Evolutionary conservation across 2,329 filamentous ascomycete genomes (phyloP), one percentile per base, ranked within the genome.

Genomic region (Ophiostoma fasciatum): DNA sequence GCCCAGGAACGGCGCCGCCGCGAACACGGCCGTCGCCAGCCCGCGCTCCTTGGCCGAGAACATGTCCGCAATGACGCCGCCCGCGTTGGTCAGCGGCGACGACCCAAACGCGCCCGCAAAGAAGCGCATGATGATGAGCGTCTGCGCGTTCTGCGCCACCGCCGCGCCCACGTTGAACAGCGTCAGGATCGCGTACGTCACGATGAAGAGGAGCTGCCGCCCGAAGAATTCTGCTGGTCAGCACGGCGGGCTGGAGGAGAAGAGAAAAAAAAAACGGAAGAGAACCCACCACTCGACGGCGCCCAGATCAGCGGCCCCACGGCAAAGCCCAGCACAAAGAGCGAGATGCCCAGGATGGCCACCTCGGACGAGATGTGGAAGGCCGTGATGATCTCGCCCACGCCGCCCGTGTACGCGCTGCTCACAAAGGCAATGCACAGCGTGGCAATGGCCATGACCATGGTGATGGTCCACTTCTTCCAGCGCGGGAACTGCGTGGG

Each of bases 351-450:
- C 2, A 79, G 60, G 18, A 71, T 74, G 27, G 64, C 66, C 7
- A 77, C 54, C 45, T 71, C 68, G 1, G 46, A 46, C 1, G 56
- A 58, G 20, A 71, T 61, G 11, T 56, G 38, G 43, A 82, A 80
- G 23, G 73, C 59, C 2, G 42, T 29, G 12, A 74, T 60, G 36
- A 82, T 62, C 33, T 71, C 57, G 8, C 45, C 38, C 12, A 74
- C 51, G 31, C 71, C 71, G 11, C 72, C 71, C 4, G 69, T 71
- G 52, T 73, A 81, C 22, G 78, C 78, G 2, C 74, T 78, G 14
- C 75, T 80, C 36, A 73, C 71, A 46, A 85, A 78, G 3, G 80
- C 63, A 21, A 83, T 76, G 20, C 67, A 76, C 29, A 85, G 63
- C 1, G 77, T 79, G 12, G 78, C 71, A 20, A 78, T 47, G 11